Base-by-base conservation (phyloP, 139 green algal genomes). In the Chlorella sp. region DNA sequence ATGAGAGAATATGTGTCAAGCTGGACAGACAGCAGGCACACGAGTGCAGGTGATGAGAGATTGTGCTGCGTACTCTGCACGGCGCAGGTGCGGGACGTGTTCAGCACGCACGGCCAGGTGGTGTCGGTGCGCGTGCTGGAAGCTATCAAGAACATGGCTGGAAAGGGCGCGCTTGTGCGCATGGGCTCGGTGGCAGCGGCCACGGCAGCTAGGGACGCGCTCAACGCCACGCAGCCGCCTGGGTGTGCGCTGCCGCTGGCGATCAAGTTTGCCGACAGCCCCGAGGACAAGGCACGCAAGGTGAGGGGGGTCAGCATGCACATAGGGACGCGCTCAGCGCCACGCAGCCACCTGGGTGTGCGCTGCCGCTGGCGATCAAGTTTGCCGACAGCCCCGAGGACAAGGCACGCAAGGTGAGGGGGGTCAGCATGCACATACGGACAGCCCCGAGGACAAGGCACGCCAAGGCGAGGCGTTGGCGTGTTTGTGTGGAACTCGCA, bases 351-450 rank as follows among this genome's bases (percentile, higher is more conserved):
- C 24, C 35, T 3, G 35, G 32, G 1, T 35, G 61, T 2, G 22
- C 20, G 1, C 27, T 71, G 22, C 65, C 65, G 10, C 33, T 71
- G 17, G 65, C 61, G 22, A 29, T 71, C 34, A 71, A 71, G 35
- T 71, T 35, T 34, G 65, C 65, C 2, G 65, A 71, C 35, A 35
- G 35, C 4, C 23, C 65, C 22, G 65, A 71, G 35, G 65, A 71
- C 23, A 71, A 71, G 35, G 33, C 35, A 26, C 65, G 65, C 35
- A 71, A 71, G 35, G 65, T 71, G 65, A n/a, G n/a, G n/a, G n/a
- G n/a, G n/a, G n/a, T n/a, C n/a, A n/a, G n/a, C n/a, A n/a, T n/a
- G n/a, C n/a, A n/a, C n/a, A n/a, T n/a, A n/a, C n/a, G n/a, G n/a
- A n/a, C n/a, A n/a, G n/a, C n/a, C n/a, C n/a, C n/a, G n/a, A n/a